Conservation (phyloP, 192 early-diverging fungal species). For the Cetraspora pellucida region DNA sequence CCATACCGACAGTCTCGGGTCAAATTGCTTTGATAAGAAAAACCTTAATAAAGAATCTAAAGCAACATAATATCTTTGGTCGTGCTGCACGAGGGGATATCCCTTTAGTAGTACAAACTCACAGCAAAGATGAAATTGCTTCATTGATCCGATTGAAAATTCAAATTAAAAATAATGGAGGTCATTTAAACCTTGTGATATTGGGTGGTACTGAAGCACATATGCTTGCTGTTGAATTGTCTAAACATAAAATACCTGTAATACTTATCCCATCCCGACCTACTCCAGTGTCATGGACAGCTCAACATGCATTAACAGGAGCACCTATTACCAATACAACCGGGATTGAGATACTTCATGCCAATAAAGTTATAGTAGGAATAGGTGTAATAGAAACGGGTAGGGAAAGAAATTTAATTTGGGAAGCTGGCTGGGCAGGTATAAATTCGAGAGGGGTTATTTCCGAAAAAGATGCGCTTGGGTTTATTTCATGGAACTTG, state of each 20-base stretch:
- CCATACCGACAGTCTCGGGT: conserved; percentile 54
- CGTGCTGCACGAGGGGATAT: conserved; percentile 54
- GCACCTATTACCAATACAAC: conserved; percentile 54
- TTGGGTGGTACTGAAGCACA: conserved; percentile 71
- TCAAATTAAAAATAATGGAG: conserved; percentile 42
- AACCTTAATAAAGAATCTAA: conserved; percentile 42
- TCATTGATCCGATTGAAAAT: conserved; percentile 62
- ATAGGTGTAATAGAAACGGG: conserved; percentile 55
- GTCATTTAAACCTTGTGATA: conserved; percentile 52
- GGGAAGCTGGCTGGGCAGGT: conserved; percentile 76
- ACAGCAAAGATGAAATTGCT: conserved; percentile 70
- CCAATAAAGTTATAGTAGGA: conserved; percentile 64
- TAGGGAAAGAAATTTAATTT: conserved; percentile 64
- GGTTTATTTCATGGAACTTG: conserved; percentile 70
- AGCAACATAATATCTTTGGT: conserved; percentile 39
- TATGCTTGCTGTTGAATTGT: conserved; percentile 61
- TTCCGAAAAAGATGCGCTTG: conserved; percentile 65
- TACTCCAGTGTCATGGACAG: conserved; percentile 63
- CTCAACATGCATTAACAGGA: conserved; percentile 61
- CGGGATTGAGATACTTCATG: conserved; percentile 55
- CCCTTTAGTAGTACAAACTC: conserved; percentile 48
- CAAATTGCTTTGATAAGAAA: conserved; percentile 55
- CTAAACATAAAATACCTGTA: conserved; percentile 59
- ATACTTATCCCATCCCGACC: conserved; percentile 66
- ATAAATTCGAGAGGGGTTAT: conserved; percentile 46